These are phyloP conservation scores for Withania somnifera DNA, from an alignment of 305 asterid species.

Conservation along the genomic window DNA sequence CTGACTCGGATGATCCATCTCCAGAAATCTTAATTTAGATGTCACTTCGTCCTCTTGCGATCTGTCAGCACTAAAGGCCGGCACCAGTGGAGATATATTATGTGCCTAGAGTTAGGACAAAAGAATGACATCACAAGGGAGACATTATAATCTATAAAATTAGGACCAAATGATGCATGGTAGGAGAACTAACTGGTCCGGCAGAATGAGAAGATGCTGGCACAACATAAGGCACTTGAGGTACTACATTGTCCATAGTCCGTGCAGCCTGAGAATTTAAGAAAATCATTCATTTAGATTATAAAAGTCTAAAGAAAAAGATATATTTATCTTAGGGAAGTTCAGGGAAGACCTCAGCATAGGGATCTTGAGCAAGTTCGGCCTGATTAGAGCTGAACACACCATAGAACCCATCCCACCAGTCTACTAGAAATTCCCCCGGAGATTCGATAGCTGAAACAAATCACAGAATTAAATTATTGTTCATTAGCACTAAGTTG, in stretches of 20 bases:
- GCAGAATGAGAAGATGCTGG: neutral
- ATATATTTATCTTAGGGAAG: neutral
- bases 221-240: neutral
- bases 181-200: neutral
- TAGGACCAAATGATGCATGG: neutral
- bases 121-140: neutral
- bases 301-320: neutral
- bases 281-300: neutral
- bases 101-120: neutral
- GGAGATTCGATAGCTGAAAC: neutral
- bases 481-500: neutral
- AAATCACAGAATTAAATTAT: neutral
- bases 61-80: neutral
- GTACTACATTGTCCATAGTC: neutral
- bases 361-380: neutral
- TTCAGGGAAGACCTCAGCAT: neutral
- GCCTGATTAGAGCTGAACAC: neutral
- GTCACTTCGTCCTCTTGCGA: neutral
- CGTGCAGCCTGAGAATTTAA: neutral
- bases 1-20: constrained; percentile 5
- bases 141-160: neutral
- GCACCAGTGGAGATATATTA: neutral
- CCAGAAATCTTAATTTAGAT: neutral
- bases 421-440: neutral
- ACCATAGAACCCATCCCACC: neutral